Percentiles rank a stretch among this genome's conserved stretches.
Conservation (phyloP, 2,329 filamentous ascomycete genomes). For the Exophiala xenobiotica region DNA sequence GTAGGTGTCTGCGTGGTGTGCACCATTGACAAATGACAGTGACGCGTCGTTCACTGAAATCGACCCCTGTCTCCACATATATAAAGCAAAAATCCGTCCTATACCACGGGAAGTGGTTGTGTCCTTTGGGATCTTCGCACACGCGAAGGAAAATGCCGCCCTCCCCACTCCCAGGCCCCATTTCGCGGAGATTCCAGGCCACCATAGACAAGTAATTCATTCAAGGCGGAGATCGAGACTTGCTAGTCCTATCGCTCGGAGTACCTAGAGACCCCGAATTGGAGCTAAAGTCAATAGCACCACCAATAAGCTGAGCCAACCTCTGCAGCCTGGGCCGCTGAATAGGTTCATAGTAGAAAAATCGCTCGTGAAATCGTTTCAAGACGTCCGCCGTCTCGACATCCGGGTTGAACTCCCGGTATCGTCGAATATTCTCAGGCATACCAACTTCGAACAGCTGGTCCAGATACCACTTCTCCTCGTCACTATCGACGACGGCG, state of each 20-base stretch:
- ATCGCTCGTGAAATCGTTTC: conserved; percentile 22
- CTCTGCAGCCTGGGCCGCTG: conserved; percentile 20
- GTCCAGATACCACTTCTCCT: conserved; percentile 24
- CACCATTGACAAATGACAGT: too few relatives aligned
- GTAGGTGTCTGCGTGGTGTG: too few relatives aligned
- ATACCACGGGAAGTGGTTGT: too few relatives aligned
- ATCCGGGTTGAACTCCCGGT: conserved; percentile 12
- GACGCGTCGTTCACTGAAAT: too few relatives aligned
- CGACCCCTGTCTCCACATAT: too few relatives aligned
- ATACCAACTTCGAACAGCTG: conserved; percentile 21
- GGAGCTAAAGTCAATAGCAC: conserved; percentile 1
- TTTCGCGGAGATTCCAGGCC: too few relatives aligned
- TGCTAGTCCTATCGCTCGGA: conserved; percentile 5
- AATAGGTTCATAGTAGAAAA: conserved; percentile 26
- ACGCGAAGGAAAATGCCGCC: not conserved
- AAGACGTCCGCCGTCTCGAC: conserved; percentile 19
- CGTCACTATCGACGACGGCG: conserved; percentile 15
- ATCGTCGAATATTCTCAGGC: conserved; percentile 11
- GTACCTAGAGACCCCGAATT: conserved; percentile 12
- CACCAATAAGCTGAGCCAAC: conserved; percentile 13
- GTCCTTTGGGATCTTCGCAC: too few relatives aligned
- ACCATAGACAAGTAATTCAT: too few relatives aligned
- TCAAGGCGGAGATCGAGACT: conserved; percentile 4
- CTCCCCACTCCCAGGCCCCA: too few relatives aligned
- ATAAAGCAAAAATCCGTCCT: too few relatives aligned